A percentile compares a stretch with the other conserved stretches of the same genome.
These are phyloP conservation scores for Colletotrichum zoysiae DNA, from an alignment of 2,329 filamentous ascomycete species.

Conservation along the genomic window DNA sequence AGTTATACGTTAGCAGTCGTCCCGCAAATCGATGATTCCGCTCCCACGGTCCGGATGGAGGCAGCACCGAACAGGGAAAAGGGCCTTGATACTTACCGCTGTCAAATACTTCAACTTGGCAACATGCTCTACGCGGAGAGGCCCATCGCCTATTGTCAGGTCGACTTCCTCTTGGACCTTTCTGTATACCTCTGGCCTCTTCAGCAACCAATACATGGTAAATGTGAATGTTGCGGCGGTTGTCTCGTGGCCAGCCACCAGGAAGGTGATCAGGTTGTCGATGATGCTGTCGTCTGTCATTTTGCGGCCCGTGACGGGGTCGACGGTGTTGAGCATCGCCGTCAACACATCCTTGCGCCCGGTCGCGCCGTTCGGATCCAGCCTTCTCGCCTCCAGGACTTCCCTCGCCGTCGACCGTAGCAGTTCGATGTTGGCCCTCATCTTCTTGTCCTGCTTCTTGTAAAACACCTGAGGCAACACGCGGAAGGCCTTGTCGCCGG, in stretches of 20 bases:
- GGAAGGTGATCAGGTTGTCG: conserved; percentile 77
- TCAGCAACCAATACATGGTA: conserved; percentile 73
- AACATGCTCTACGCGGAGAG: conserved; percentile 70
- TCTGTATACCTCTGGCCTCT: conserved; percentile 69
- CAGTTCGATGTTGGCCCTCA: conserved; percentile 62
- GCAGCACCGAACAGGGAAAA: background rate
- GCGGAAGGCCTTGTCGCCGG: conserved; percentile 62
- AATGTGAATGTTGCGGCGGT: conserved; percentile 77
- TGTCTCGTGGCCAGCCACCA: conserved; percentile 77
- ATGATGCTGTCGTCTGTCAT: conserved; percentile 71
- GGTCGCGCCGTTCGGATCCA: conserved; percentile 61
- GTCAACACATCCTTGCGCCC: conserved; percentile 72
- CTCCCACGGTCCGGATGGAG: fast-evolving
- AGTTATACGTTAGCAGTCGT: background rate
- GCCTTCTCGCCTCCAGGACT: conserved; percentile 71
- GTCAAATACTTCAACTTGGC: conserved; percentile 73
- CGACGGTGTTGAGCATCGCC: conserved; percentile 73
- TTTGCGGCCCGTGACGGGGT: conserved; percentile 72
- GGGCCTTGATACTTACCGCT: conserved; percentile 53
- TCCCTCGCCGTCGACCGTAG: conserved; percentile 66
- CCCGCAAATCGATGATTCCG: background rate
- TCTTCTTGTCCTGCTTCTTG: conserved; percentile 59
- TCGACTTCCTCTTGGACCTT: conserved; percentile 78
- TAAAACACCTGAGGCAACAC: conserved; percentile 61
- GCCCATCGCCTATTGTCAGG: conserved; percentile 68